Evolutionary conservation across 176 grass and related monocot genomes (phyloP).

Genomic region (Dendrocalamus sinicus): DNA sequence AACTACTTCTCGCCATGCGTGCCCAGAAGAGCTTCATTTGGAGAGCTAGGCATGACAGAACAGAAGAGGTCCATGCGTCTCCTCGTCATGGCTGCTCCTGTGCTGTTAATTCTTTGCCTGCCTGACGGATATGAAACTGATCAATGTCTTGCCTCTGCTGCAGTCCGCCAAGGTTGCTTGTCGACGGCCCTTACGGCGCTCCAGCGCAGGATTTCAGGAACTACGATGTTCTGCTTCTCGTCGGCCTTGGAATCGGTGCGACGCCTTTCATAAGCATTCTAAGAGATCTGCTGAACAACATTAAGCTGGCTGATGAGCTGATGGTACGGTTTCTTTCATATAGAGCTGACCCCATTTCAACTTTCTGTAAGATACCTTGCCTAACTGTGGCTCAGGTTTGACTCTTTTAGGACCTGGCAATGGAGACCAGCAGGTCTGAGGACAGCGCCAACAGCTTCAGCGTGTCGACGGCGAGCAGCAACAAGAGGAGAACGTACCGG

Average conservation of each 20-base stretch:
- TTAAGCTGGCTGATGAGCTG: slow-evolving; percentile 65
- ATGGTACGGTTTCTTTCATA: slow-evolving; percentile 25
- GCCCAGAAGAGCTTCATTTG: slow-evolving; percentile 58
- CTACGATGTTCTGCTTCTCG: slow-evolving; percentile 72
- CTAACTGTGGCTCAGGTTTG: background rate
- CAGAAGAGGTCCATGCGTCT: slow-evolving; percentile 60
- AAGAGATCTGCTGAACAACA: slow-evolving; percentile 77
- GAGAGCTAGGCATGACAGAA: slow-evolving; percentile 47
- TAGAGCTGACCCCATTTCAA: background rate
- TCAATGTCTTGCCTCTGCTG: slow-evolving; percentile 1
- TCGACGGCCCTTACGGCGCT: slow-evolving; percentile 79
- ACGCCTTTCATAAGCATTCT: slow-evolving; percentile 86
- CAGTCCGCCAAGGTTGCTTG: slow-evolving; percentile 67
- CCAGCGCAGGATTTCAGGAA: slow-evolving; percentile 73
- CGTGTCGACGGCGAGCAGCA: slow-evolving; percentile 49
- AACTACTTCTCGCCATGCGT: slow-evolving; percentile 63
- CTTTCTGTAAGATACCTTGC: background rate
- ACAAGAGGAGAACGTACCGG: slow-evolving; percentile 59
- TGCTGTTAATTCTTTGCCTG: background rate
- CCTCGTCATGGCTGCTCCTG: background rate
- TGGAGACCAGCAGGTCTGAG: slow-evolving; percentile 73
- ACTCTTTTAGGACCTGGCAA: slow-evolving; percentile 53
- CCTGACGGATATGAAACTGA: slow-evolving; percentile 23
- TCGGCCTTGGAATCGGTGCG: slow-evolving; percentile 66
- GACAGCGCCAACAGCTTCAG: slow-evolving; percentile 56